Evolutionary conservation across 345 rosid species (phyloP).

Genomic region (Linum lewisii): DNA sequence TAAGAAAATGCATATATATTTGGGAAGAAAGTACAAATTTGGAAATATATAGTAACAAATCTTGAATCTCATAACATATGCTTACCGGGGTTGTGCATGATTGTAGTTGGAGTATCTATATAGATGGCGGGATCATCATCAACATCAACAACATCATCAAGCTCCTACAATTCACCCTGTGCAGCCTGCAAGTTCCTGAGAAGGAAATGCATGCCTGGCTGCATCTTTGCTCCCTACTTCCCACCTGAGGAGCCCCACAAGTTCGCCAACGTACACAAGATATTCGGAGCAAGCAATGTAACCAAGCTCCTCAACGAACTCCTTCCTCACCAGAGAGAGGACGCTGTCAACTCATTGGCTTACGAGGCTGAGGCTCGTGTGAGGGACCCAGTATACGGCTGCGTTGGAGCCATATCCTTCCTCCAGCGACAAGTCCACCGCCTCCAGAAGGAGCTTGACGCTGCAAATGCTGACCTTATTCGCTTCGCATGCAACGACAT

Average conservation of each 20-base stretch:
- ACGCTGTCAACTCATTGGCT: background rate
- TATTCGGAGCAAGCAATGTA: background rate
- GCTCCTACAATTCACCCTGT: background rate
- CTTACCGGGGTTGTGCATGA: too few species aligned
- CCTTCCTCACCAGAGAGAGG: background rate
- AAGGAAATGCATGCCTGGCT: conserved; percentile 1
- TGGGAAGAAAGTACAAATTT: too few species aligned
- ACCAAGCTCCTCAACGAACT: background rate
- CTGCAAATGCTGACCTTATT: too few species aligned
- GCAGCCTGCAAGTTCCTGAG: conserved; percentile 2
- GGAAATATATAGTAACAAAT: too few species aligned
- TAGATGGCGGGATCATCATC: too few species aligned
- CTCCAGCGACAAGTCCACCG: background rate
- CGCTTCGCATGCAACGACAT: too few species aligned
- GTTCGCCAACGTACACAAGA: background rate
- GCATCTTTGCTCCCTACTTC: conserved; percentile 1
- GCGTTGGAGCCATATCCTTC: background rate
- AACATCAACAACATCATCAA: too few species aligned
- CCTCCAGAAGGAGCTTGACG: too few species aligned
- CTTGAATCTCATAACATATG: too few species aligned
- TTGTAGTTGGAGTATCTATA: too few species aligned
- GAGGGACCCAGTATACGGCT: conserved; percentile 1
- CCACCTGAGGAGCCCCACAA: background rate
- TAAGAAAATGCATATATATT: too few species aligned
- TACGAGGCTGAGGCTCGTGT: conserved; percentile 2